Evolutionary conservation across 257 asterid species (phyloP).

Genomic region (Linaria vulgaris): DNA sequence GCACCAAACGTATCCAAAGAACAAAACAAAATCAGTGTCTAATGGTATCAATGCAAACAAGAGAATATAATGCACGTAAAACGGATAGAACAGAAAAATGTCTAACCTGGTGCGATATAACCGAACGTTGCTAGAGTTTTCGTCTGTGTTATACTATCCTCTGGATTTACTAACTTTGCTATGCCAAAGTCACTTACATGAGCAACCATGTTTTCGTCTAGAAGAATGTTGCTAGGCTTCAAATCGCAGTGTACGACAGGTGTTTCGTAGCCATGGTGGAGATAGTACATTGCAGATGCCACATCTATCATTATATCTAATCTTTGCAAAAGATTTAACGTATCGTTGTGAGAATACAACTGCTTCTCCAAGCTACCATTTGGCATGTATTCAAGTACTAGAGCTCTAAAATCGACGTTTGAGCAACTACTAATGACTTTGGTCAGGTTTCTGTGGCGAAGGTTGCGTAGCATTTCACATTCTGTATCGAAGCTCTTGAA

Average conservation of each 20-base stretch:
- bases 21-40: neutral
- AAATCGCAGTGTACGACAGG: conserved; percentile 38
- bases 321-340: conserved; percentile 24
- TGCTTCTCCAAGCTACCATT: conserved; percentile 29
- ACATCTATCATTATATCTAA: conserved; percentile 33
- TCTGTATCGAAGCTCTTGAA: conserved; percentile 28
- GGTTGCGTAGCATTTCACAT: conserved; percentile 28
- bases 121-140: conserved; percentile 32
- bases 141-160: conserved; percentile 26
- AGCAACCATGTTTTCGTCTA: conserved; percentile 30
- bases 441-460: conserved; percentile 27
- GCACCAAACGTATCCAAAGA: neutral
- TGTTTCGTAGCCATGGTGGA: conserved; percentile 28
- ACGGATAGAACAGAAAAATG: neutral
- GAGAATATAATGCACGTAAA: neutral
- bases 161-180: conserved; percentile 25
- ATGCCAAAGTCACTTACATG: conserved; percentile 39
- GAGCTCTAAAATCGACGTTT: conserved; percentile 24
- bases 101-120: conserved; percentile 36
- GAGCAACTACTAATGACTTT: conserved; percentile 28
- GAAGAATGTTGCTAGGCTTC: conserved; percentile 37
- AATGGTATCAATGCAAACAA: neutral
- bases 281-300: conserved; percentile 33
- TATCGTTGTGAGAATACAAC: conserved; percentile 9
- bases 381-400: conserved; percentile 32